phyloP scores from a whole-genome alignment of 1,284 basidiomycete species.

The Cutaneotrichosporon sp. region DNA sequence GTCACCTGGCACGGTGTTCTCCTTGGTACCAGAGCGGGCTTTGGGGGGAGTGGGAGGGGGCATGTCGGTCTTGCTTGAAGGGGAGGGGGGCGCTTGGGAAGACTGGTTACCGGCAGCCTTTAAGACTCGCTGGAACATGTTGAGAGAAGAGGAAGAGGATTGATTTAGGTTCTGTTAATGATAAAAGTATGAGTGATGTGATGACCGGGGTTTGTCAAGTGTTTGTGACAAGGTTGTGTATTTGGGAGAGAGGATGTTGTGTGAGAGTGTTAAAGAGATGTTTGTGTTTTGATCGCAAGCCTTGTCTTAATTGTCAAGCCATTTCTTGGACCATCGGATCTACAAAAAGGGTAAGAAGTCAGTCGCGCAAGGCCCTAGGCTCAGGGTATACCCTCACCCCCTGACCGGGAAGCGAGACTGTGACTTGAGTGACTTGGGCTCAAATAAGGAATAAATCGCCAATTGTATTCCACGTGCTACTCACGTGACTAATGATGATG shows the following conservation, averaged over 20 bases:
- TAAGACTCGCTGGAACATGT: constrained; percentile 1
- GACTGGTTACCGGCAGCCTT: constrained; percentile 5
- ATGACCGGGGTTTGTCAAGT: background rate
- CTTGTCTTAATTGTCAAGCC: too few species aligned
- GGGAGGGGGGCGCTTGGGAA: constrained; percentile 15
- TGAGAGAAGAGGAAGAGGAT: background rate
- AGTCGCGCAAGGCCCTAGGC: too few species aligned
- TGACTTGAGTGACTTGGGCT: too few species aligned
- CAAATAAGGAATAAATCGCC: too few species aligned
- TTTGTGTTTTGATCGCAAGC: too few species aligned
- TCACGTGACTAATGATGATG: too few species aligned
- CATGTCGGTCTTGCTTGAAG: constrained; percentile 13
- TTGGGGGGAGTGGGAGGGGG: constrained; percentile 35
- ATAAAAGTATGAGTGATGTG: background rate
- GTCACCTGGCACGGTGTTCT: constrained; percentile 29
- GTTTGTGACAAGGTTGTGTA: background rate
- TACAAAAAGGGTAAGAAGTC: too few species aligned
- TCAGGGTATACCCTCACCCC: too few species aligned
- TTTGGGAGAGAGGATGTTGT: background rate
- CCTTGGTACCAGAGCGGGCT: constrained; percentile 26
- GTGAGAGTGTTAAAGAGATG: background rate
- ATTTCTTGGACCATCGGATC: too few species aligned
- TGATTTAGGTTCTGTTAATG: background rate
- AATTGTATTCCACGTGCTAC: too few species aligned
- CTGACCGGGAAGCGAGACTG: too few species aligned